A percentile compares a stretch with the other conserved stretches of the same genome.
Evolutionary conservation across 495 filamentous ascomycete species (phyloP).

Genomic region (Aspergillus sclerotiicarbonarius): DNA sequence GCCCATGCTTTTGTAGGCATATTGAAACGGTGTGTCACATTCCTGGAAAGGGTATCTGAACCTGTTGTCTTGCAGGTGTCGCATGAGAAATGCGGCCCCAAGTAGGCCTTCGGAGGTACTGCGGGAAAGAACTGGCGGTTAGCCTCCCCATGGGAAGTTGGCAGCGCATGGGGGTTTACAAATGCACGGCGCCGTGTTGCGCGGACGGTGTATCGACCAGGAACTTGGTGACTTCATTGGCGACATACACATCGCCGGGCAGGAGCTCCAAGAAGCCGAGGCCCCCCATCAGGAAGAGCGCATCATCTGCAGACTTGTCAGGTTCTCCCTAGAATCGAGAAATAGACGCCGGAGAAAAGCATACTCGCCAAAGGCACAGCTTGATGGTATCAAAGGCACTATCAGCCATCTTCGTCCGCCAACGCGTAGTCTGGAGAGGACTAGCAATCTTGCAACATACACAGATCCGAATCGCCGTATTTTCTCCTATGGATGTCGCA

Average conservation of each 20-base stretch:
- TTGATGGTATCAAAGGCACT: too few species aligned
- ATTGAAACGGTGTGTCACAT: conserved; percentile 33
- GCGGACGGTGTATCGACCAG: conserved; percentile 34
- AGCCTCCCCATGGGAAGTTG: neutral
- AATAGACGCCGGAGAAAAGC: too few species aligned
- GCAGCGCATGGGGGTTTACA: conserved; percentile 22
- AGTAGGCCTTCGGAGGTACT: conserved; percentile 40
- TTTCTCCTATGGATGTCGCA: too few species aligned
- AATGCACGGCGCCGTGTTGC: conserved; percentile 40
- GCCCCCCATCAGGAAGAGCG: conserved; percentile 36
- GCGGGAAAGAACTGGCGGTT: neutral
- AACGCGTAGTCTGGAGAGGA: too few species aligned
- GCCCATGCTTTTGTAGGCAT: conserved; percentile 35
- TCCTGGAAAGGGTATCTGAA: conserved; percentile 39
- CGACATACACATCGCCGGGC: conserved; percentile 24
- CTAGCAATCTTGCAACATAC: too few species aligned
- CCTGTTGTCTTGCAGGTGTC: conserved; percentile 32
- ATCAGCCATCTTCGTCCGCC: too few species aligned
- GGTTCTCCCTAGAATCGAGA: too few species aligned
- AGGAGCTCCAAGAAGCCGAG: conserved; percentile 33
- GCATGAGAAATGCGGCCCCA: conserved; percentile 35
- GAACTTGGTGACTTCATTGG: conserved; percentile 36
- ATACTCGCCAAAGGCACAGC: too few species aligned
- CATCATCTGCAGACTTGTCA: conserved; percentile 27
- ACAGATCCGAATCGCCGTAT: too few species aligned